A percentile compares a stretch with the other conserved stretches of the same genome.
phyloP scores from a whole-genome alignment of 2,329 filamentous ascomycete genomes.

The Aschersonia sp. region DNA sequence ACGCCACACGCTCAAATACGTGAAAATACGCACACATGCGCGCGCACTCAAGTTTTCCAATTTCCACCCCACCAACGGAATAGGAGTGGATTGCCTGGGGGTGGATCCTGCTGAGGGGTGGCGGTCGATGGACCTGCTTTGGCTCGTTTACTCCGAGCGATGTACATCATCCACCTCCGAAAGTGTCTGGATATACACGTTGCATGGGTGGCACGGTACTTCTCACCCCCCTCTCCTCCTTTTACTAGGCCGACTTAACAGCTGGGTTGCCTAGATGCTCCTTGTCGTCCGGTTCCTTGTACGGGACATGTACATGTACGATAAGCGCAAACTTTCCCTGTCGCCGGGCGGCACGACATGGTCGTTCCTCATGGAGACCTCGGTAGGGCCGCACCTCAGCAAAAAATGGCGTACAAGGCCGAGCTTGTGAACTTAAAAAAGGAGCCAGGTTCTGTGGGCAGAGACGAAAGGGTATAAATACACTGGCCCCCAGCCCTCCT shows the following conservation, averaged over 20 bases:
- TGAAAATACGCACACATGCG: neutral
- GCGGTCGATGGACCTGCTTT: neutral
- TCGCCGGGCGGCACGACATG: neutral
- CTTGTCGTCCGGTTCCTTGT: neutral
- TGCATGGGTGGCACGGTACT: neutral
- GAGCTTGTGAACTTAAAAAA: neutral
- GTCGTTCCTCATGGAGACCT: conserved; percentile 1
- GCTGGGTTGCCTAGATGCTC: neutral
- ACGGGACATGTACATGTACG: neutral
- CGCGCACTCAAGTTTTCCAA: neutral
- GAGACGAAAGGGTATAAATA: neutral
- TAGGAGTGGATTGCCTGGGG: neutral
- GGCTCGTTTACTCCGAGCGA: neutral
- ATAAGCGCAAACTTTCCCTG: neutral
- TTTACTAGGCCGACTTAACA: neutral
- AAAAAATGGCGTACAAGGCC: neutral
- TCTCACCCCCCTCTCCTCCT: neutral
- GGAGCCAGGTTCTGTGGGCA: neutral
- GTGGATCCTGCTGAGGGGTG: neutral
- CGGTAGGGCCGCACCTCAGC: neutral
- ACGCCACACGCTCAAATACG: neutral
- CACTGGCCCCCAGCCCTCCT: neutral
- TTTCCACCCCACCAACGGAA: conserved; percentile 1
- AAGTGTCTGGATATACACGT: neutral
- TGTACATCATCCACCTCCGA: neutral